Evolutionary conservation across 768 basidiomycete species (phyloP), one percentile per base, ranked within the genome.

Genomic region (Russula griseocarnosa): DNA sequence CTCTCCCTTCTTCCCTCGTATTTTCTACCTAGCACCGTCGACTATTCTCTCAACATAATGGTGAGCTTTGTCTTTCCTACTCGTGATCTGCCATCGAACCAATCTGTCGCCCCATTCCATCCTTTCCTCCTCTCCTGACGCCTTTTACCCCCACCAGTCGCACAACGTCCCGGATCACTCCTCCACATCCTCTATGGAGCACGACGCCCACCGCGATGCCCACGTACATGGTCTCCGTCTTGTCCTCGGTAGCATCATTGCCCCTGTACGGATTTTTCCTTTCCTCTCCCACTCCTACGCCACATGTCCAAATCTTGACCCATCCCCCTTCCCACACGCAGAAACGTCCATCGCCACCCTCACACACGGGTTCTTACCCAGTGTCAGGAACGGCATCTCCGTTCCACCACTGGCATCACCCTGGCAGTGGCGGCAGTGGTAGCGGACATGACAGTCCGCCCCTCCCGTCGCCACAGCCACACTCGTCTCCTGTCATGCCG

Each of bases 191-290:
- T 36, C 66, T 56, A 46, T 66, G 32, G 60, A 66, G 20, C 69
- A 70, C 30, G 72, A 73, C 62, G 67, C 71, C 20, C 72, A 73
- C 59, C 72, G 67, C 51, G 74, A 74, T 26, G 70, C 70, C 1
- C 72, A 75, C 51, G 68, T 75, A 44, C 55, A 69, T 46, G 70
- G 68, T 9, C 74, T 86, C 28, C 76, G 82, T 42, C 78, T 84
- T 30, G 84, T 82, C 0, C 72, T 87, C 57, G 85, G 85, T 24
- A 84, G 82, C 68, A 85, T 87, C 49, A 73, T 87, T 14, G 74
- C 81, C 13, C 84, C 84, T 66, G 84, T 86, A 70, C 73, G 83
- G 3, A 78, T 61, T 47, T 13, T 54, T 52, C 56, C 22, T 38
- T 22, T 16, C 18, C 58, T 61, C 65, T 44, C 32, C 67, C 52